A percentile compares a stretch with the other conserved stretches of the same genome.
Conservation (phyloP, 345 rosid genomes). For the Eucalyptus curtisii region DNA sequence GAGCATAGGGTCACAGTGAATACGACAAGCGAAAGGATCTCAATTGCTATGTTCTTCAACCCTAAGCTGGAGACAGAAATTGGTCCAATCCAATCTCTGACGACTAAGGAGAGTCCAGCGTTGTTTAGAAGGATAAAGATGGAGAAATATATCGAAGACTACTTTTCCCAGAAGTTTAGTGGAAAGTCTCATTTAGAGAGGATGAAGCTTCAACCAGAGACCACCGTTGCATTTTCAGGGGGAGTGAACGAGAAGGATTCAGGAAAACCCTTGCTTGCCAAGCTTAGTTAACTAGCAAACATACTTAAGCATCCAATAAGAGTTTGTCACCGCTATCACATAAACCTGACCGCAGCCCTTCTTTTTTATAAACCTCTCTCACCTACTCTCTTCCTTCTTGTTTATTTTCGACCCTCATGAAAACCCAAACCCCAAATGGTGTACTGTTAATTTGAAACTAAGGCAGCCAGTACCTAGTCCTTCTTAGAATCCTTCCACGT, state of each 20-base stretch:
- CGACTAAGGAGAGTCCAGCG: not conserved
- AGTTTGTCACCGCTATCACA: not conserved
- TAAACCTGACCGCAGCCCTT: too few relatives aligned
- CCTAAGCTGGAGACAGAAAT: not conserved
- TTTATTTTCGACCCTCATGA: too few relatives aligned
- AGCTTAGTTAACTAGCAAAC: not conserved
- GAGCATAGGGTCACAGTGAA: constrained; percentile 4
- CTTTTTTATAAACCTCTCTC: too few relatives aligned
- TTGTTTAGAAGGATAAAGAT: not conserved
- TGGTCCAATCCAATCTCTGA: not conserved
- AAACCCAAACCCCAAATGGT: too few relatives aligned
- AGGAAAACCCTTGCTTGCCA: not conserved
- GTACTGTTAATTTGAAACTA: too few relatives aligned
- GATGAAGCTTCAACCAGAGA: not conserved
- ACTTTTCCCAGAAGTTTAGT: not conserved
- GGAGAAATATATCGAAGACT: not conserved
- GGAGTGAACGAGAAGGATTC: not conserved
- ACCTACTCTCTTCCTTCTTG: too few relatives aligned
- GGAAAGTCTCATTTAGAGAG: not conserved
- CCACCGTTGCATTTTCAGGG: not conserved
- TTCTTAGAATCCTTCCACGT: too few relatives aligned
- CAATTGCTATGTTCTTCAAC: not conserved
- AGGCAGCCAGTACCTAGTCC: too few relatives aligned
- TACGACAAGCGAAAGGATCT: not conserved
- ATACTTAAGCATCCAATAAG: not conserved